These are phyloP conservation scores for Anastatica hierochuntica DNA, from an alignment of 345 rosid species.

Conservation along the genomic window DNA sequence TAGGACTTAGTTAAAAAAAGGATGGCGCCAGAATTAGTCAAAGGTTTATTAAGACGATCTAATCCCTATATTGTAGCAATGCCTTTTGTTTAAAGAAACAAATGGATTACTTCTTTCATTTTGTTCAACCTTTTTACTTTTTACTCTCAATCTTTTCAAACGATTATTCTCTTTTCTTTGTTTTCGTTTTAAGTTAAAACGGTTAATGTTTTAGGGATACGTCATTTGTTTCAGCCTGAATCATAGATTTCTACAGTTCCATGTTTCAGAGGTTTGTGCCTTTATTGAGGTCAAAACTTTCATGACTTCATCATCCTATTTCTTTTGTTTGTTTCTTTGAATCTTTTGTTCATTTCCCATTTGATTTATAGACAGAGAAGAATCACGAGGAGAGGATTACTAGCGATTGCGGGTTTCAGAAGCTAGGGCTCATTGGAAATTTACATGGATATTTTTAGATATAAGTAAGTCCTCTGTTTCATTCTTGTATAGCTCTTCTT, in stretches of 20 bases:
- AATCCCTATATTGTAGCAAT: slow-evolving; percentile 29
- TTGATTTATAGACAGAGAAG: background rate
- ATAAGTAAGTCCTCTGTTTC: slow-evolving; percentile 16
- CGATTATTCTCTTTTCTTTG: background rate
- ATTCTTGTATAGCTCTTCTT: background rate
- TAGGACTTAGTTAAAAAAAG: background rate
- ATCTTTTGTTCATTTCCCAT: background rate
- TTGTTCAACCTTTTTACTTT: background rate
- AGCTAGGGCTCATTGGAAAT: slow-evolving; percentile 1
- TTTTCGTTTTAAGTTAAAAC: background rate
- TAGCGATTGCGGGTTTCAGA: slow-evolving; percentile 6
- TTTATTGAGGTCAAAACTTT: slow-evolving; percentile 8
- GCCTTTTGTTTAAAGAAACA: slow-evolving; percentile 21
- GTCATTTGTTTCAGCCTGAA: background rate
- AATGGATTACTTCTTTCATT: slow-evolving; percentile 10
- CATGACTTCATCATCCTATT: background rate
- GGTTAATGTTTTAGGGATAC: slow-evolving; percentile 9
- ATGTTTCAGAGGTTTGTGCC: background rate
- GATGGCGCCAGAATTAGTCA: slow-evolving; percentile 33
- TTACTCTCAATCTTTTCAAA: slow-evolving; percentile 3
- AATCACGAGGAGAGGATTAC: background rate
- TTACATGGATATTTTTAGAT: slow-evolving; percentile 10
- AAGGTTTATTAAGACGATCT: slow-evolving; percentile 24
- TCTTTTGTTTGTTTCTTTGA: slow-evolving; percentile 1
- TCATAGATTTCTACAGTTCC: background rate